Base-by-base conservation (phyloP, 148 eudicot species). In the Spergularia marina region DNA sequence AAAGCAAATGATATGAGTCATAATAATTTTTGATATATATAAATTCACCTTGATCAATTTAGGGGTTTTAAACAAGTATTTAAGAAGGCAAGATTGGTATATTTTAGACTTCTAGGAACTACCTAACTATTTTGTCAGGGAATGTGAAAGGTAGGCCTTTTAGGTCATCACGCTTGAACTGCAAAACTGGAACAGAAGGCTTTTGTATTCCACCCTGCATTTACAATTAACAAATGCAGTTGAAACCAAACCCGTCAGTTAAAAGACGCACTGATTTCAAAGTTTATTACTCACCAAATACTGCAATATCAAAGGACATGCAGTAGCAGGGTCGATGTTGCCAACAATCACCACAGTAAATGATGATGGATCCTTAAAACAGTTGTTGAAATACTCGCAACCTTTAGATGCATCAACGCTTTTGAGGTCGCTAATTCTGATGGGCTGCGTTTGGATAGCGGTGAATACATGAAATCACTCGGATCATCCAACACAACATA, bases 171-270 rank as follows among this genome's bases (percentile, higher is more conserved):
- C 94, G 97, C 68, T 74, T 85, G 68, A 84, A 90, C 53, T 88
- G 80, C 54, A 92, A 40, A 79, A 92, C 64, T 36, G 94, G 87
- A 76, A 79, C 75, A 44, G 79, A 75, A 83, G 92, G 91, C 80
- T 85, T 87, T 76, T 89, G 97, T 73, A 91, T 89, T 75, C 97
- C 97, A 79, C 97, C 94, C 97, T 91, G 84, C 84, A 81, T 55
- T 40, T 11, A 36, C 57, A 82, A 20, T 70, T 36, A 56, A 59
- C 17, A 39, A 53, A 73, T 52, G 2, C 65, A 64, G 44, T 53
- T 76, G 55, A 71, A 56, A 66, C 36, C 63, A 57, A 70, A 23
- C 53, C 49, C 51, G 14, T 7, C 15, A n/a, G 62, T 34, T 59
- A 55, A 64, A 66, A 51, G 51, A 59, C 9, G 7, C 55, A 62